These are phyloP conservation scores for Trypanosoma lewisi DNA, from an alignment of 208 protist species.

Conservation along the genomic window DNA sequence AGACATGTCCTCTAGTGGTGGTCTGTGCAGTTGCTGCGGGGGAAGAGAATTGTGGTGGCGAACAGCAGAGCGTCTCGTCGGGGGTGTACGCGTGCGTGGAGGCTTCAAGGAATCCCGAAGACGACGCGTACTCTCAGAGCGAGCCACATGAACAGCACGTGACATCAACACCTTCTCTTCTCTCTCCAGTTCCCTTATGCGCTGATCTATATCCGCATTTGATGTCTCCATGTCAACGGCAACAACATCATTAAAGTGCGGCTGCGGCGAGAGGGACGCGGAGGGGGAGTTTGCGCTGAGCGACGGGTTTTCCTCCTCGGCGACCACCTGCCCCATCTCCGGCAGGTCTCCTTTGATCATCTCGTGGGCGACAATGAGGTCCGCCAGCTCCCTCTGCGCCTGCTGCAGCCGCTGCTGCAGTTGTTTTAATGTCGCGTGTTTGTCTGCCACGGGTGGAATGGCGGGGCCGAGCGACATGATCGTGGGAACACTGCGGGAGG, in stretches of 20 bases:
- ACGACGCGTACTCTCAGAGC: constrained; percentile 58
- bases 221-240: constrained; percentile 28
- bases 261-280: constrained; percentile 45
- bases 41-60: constrained; percentile 9
- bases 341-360: constrained; percentile 76
- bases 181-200: constrained; percentile 53
- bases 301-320: not conserved
- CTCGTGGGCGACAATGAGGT: constrained; percentile 69
- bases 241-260: constrained; percentile 19
- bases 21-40: not conserved
- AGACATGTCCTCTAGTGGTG: constrained; percentile 5
- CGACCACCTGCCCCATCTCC: not conserved
- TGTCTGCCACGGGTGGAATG: constrained; percentile 16
- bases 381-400: constrained; percentile 45
- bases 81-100: constrained; percentile 26
- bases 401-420: constrained; percentile 36
- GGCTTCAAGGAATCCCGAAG: constrained; percentile 57
- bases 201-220: constrained; percentile 53
- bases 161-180: constrained; percentile 63
- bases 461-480: constrained; percentile 29
- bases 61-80: constrained; percentile 13
- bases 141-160: constrained; percentile 46
- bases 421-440: constrained; percentile 23
- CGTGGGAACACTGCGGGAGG: constrained; percentile 43
- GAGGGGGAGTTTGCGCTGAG: constrained; percentile 16